phyloP scores from a whole-genome alignment of 805 yeast species.

The Candida sanyiensis region DNA sequence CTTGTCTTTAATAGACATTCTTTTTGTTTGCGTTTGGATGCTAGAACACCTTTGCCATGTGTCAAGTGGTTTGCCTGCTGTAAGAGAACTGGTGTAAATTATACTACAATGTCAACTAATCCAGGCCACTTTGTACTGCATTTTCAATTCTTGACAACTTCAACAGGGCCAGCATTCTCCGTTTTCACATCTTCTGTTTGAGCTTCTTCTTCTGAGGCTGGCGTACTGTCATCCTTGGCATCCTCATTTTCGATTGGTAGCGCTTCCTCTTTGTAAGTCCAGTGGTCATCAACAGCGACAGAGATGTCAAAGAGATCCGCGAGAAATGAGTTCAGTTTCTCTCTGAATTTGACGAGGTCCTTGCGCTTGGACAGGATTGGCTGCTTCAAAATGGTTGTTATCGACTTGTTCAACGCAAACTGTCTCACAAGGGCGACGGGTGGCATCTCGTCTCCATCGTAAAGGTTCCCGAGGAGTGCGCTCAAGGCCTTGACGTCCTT shows the following conservation, averaged over 20 bases:
- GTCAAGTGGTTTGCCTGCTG: too few species aligned
- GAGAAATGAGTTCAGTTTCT: slow-evolving; percentile 16
- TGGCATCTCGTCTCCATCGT: slow-evolving; percentile 16
- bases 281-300: slow-evolving; percentile 27
- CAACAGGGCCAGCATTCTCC: too few species aligned
- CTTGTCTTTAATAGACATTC: background rate
- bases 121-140: too few species aligned
- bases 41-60: too few species aligned
- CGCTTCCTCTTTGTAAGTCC: slow-evolving; percentile 24
- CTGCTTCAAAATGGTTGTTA: slow-evolving; percentile 30
- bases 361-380: slow-evolving; percentile 26
- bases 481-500: slow-evolving; percentile 18
- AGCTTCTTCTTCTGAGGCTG: slow-evolving; percentile 14
- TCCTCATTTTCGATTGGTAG: slow-evolving; percentile 11
- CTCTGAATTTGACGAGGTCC: slow-evolving; percentile 16
- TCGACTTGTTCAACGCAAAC: slow-evolving; percentile 28
- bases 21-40: background rate
- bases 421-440: slow-evolving; percentile 29
- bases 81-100: too few species aligned
- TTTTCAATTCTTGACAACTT: too few species aligned
- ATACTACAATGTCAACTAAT: too few species aligned
- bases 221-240: background rate
- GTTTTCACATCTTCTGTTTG: background rate
- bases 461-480: slow-evolving; percentile 22
- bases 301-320: slow-evolving; percentile 23